phyloP scores from a whole-genome alignment of 2,329 filamentous ascomycete species.

The Pyrenophora seminiperda region DNA sequence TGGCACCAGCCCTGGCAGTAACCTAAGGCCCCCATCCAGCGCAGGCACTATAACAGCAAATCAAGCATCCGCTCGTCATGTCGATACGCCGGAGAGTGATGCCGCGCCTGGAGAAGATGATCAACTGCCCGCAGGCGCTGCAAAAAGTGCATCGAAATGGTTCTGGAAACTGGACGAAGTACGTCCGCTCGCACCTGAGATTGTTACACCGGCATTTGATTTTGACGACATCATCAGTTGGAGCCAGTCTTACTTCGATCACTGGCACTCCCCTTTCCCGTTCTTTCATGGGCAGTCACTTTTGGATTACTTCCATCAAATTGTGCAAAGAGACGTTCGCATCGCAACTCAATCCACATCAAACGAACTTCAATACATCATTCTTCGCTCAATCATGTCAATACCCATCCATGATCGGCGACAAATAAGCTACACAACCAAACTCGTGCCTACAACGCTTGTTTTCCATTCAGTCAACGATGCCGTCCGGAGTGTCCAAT shows the following conservation, averaged over 20 bases:
- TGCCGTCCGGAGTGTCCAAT: slow-evolving; percentile 23
- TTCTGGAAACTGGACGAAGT: slow-evolving; percentile 27
- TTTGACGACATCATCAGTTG: slow-evolving; percentile 33
- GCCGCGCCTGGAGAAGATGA: slow-evolving; percentile 29
- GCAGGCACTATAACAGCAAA: slow-evolving; percentile 5
- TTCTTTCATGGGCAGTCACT: slow-evolving; percentile 32
- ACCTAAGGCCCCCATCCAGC: slow-evolving; percentile 13
- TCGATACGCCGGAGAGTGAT: slow-evolving; percentile 26
- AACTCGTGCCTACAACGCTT: slow-evolving; percentile 17
- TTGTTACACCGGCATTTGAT: slow-evolving; percentile 2
- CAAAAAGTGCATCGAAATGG: slow-evolving; percentile 30
- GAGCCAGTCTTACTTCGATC: slow-evolving; percentile 37
- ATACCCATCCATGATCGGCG: slow-evolving; percentile 30
- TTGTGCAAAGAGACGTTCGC: slow-evolving; percentile 5
- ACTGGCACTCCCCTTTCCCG: slow-evolving; percentile 35
- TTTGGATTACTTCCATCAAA: slow-evolving; percentile 23
- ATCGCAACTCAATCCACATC: slow-evolving; percentile 2
- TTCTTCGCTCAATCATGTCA: slow-evolving; percentile 32
- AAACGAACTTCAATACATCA: slow-evolving; percentile 22
- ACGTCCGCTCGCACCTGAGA: slow-evolving; percentile 1
- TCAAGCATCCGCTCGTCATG: slow-evolving; percentile 1
- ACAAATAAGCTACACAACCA: slow-evolving; percentile 15
- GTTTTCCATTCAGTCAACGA: slow-evolving; percentile 30
- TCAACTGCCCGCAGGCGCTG: slow-evolving; percentile 24
- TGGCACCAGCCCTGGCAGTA: slow-evolving; percentile 20